Conservation (phyloP, 139 green algal genomes). For the Auxenochlorella pyrenoidosa region DNA sequence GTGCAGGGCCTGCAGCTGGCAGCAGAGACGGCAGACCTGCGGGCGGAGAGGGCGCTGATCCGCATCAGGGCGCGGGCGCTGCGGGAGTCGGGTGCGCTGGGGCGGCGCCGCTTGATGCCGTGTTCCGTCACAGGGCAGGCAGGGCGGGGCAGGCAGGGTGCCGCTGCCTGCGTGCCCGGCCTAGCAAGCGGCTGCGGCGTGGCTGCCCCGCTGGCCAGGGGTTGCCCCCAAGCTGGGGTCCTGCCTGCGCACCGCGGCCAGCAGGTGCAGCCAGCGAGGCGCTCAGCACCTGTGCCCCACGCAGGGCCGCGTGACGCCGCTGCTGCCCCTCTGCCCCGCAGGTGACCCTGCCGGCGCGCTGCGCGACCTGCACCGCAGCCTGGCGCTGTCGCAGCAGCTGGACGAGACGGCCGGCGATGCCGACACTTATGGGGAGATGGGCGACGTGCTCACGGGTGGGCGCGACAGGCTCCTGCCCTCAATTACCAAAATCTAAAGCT, state of each 20-base stretch:
- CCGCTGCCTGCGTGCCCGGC: not conserved
- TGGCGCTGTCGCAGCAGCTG: constrained; percentile 45
- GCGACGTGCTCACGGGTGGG: constrained; percentile 43
- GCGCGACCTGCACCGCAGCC: constrained; percentile 39
- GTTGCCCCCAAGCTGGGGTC: not conserved
- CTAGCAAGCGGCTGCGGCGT: no score
- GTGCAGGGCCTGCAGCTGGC: constrained; percentile 11
- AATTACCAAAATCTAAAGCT: no score
- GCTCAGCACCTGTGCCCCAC: no score
- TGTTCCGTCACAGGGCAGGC: no score
- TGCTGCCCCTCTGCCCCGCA: not conserved
- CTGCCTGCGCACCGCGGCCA: not conserved
- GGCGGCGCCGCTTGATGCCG: not conserved
- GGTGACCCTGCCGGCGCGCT: constrained; percentile 32
- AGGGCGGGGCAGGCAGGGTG: no score
- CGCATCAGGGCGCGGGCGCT: constrained; percentile 20
- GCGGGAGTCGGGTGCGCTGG: not conserved
- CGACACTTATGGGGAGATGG: constrained; percentile 55
- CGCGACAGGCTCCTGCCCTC: no score
- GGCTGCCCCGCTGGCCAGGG: no score
- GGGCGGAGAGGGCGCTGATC: constrained; percentile 51
- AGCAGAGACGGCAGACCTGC: constrained; percentile 38
- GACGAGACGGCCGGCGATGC: constrained; percentile 40
- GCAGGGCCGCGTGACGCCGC: not conserved
- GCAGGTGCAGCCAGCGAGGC: no score